phyloP scores from a whole-genome alignment of 768 basidiomycete species.

The Rhizopogon sp. region DNA sequence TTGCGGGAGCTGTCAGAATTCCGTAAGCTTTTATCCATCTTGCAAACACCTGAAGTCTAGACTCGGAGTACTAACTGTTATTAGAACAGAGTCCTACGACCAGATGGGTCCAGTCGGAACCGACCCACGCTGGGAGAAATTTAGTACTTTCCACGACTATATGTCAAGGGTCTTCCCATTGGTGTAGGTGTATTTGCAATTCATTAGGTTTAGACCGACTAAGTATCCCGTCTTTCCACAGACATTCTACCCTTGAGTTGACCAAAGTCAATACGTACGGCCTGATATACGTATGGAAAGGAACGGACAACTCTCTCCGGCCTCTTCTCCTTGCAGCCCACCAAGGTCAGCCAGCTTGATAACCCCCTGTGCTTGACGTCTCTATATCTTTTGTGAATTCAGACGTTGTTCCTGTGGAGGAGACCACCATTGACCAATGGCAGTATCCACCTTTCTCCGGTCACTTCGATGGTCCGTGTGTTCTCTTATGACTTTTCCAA shows the following conservation, averaged over 20 bases:
- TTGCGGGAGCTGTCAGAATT: constrained; percentile 34
- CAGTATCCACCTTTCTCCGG: constrained; percentile 61
- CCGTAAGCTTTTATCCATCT: constrained; percentile 29
- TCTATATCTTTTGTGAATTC: neutral
- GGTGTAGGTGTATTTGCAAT: constrained; percentile 34
- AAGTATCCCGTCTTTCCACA: constrained; percentile 13
- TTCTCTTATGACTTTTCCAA: neutral
- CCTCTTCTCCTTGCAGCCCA: constrained; percentile 52
- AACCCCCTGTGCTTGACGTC: neutral
- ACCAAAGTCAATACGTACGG: constrained; percentile 61
- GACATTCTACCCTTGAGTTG: constrained; percentile 45
- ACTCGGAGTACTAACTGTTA: constrained; percentile 2
- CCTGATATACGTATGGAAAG: constrained; percentile 55
- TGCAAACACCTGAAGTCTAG: neutral
- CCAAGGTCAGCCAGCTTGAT: constrained; percentile 36
- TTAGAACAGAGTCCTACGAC: constrained; percentile 50
- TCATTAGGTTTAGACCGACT: neutral
- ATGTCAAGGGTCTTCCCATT: constrained; percentile 55
- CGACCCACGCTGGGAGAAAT: constrained; percentile 52
- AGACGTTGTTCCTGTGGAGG: constrained; percentile 70
- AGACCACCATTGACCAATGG: constrained; percentile 53
- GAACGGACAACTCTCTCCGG: constrained; percentile 42
- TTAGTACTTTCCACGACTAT: constrained; percentile 50
- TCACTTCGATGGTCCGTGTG: constrained; percentile 43
- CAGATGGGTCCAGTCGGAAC: constrained; percentile 41